Base-by-base conservation (phyloP, 2,329 filamentous ascomycete genomes). In the Diaporthe australafricana region DNA sequence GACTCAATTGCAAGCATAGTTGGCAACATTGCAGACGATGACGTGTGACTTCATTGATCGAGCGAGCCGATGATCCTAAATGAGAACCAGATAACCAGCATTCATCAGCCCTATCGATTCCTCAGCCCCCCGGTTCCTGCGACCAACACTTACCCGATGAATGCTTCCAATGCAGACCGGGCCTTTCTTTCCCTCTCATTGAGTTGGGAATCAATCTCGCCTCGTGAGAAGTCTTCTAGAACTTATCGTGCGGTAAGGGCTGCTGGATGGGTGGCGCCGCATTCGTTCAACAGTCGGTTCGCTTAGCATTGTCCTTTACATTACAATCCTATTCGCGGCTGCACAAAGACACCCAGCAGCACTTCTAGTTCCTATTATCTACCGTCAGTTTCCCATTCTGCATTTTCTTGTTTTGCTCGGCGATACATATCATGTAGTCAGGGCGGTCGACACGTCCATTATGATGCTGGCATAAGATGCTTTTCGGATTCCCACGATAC, bases 261-360 rank as follows among this genome's bases (percentile, higher is more conserved):
- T 38, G 14, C 35, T 17, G 50, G 7, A 12, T 25, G 11, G 38
- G n/a, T 50, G 67, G 55, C 32, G 53, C 53, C 38, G 53, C 67
- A 65, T 65, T 17, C 60, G 60, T 69, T 30, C 45, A 22, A 52
- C 14, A 27, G 25, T 69, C 42, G 40, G 22, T 22, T 2, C 22
- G 20, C 45, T 60, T 69, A 38, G 53, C 40, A 69, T 69, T 69
- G 38, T 69, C 11, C 17, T 14, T 30, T 30, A 14, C 20, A 48
- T 17, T 56, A 69, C 67, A 69, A 69, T 69, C 55, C 20, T 40
- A 50, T 27, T 12, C 42, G 50, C 45, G 17, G 32, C 53, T 30
- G 17, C 40, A 60, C 53, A 69, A 69, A 32, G 67, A 56, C 48
- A 25, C 32, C 12, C 27, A 50, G 27, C 12, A 50, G 17, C n/a